These are phyloP conservation scores for Pythium sukuiense DNA, from an alignment of 352 stramenopile species.

Conservation along the genomic window DNA sequence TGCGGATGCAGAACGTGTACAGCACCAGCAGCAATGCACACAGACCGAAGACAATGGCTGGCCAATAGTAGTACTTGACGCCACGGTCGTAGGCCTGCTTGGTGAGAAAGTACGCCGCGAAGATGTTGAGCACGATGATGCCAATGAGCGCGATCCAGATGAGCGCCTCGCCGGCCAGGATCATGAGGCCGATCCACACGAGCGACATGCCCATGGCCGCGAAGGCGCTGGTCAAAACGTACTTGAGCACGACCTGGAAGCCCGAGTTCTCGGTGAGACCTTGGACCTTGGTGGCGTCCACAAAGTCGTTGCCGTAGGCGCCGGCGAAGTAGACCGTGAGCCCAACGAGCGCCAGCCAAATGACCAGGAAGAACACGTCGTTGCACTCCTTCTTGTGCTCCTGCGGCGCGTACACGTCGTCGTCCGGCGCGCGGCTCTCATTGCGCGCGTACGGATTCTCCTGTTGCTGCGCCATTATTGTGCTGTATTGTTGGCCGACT, in stretches of 20 bases:
- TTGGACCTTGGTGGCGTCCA: slow-evolving; percentile 29
- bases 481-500: too few species aligned
- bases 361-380: slow-evolving; percentile 39
- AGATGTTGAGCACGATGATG: slow-evolving; percentile 56
- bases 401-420: slow-evolving; percentile 21
- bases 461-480: slow-evolving; percentile 6
- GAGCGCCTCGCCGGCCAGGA: slow-evolving; percentile 40
- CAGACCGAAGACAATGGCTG: slow-evolving; percentile 37
- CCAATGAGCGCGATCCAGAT: slow-evolving; percentile 54
- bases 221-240: slow-evolving; percentile 53
- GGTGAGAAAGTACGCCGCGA: slow-evolving; percentile 59
- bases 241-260: slow-evolving; percentile 57
- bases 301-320: slow-evolving; percentile 32
- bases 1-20: slow-evolving; percentile 71
- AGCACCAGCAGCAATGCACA: slow-evolving; percentile 39
- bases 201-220: slow-evolving; percentile 62
- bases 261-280: slow-evolving; percentile 40
- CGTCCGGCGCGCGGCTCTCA: slow-evolving; percentile 14
- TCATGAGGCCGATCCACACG: slow-evolving; percentile 77
- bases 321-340: slow-evolving; percentile 37
- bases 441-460: slow-evolving; percentile 18
- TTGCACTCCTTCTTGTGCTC: slow-evolving; percentile 32
- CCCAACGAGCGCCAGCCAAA: slow-evolving; percentile 37
- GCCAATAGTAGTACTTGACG: slow-evolving; percentile 68
- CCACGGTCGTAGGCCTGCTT: slow-evolving; percentile 65